Evolutionary conservation across 805 yeast genomes (phyloP).

Genomic region (Kodamaea leandrae): DNA sequence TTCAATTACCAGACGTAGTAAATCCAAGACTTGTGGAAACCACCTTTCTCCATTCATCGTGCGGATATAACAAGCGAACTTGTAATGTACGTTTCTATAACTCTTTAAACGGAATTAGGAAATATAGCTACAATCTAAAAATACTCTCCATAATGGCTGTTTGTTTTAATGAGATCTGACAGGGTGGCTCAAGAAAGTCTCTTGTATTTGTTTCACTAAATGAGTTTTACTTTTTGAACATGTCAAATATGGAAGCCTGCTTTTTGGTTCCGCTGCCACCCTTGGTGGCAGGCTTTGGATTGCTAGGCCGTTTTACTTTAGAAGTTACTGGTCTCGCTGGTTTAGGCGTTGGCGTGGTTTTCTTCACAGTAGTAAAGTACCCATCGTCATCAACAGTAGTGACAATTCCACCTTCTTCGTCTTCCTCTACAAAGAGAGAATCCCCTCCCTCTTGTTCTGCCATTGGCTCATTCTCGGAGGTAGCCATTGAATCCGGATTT

Average conservation of each 20-base stretch:
- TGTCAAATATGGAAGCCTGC: slow-evolving; percentile 10
- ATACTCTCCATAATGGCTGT: background rate
- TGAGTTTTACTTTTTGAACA: slow-evolving; percentile 3
- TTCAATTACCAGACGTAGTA: background rate
- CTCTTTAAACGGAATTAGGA: too few relatives aligned
- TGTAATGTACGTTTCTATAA: too few relatives aligned
- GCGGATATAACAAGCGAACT: too few relatives aligned
- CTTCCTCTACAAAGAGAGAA: slow-evolving; percentile 9
- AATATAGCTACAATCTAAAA: too few relatives aligned
- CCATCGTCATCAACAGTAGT: slow-evolving; percentile 49
- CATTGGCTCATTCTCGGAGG: background rate
- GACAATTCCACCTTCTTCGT: slow-evolving; percentile 8
- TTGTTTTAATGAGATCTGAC: background rate
- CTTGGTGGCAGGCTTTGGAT: slow-evolving; percentile 4
- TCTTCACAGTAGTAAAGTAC: slow-evolving; percentile 40
- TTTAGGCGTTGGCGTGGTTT: slow-evolving; percentile 12
- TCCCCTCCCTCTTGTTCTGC: background rate
- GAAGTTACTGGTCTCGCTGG: slow-evolving; percentile 20
- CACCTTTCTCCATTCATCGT: background rate
- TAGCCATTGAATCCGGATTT: background rate
- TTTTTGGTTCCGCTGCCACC: slow-evolving; percentile 5
- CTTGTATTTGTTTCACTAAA: background rate
- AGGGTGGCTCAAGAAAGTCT: background rate
- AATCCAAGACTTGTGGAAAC: background rate
- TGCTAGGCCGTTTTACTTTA: background rate